These are phyloP conservation scores for Rhododendron kiyosumense DNA, from an alignment of 148 eudicot genomes.

Conservation along the genomic window DNA sequence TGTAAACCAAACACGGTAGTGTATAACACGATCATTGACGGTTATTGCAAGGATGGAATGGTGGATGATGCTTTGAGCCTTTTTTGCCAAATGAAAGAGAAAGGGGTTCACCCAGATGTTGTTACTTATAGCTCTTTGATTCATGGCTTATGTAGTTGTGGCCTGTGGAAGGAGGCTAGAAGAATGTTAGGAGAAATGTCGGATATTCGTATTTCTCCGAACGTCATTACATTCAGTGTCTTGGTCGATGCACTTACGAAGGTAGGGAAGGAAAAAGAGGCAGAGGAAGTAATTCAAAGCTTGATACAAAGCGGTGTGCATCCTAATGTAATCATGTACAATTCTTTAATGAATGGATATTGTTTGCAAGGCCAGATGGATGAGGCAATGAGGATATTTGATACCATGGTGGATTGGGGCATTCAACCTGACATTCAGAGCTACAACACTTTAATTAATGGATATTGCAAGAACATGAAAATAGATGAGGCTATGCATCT, in stretches of 20 bases:
- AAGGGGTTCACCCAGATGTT: too few species aligned
- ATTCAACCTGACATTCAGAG: neutral
- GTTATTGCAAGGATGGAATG: too few species aligned
- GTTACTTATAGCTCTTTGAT: too few species aligned
- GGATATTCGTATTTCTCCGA: neutral
- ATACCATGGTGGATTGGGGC: neutral
- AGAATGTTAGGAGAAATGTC: constrained; percentile 1
- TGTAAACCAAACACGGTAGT: too few species aligned
- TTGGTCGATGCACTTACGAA: neutral
- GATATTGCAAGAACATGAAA: neutral
- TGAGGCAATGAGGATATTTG: constrained; percentile 1
- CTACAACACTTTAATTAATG: neutral
- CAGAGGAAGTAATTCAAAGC: neutral
- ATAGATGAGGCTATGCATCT: neutral
- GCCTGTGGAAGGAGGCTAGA: too few species aligned
- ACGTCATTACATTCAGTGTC: neutral
- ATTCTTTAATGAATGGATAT: constrained; percentile 4
- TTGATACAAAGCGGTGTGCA: neutral
- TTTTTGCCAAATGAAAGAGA: too few species aligned
- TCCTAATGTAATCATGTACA: neutral
- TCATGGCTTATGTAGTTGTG: too few species aligned
- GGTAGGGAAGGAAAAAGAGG: constrained; percentile 5
- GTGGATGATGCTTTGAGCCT: too few species aligned
- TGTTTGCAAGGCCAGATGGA: neutral
- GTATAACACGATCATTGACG: too few species aligned